A percentile compares a stretch with the other conserved stretches of the same genome.
phyloP scores from a whole-genome alignment of 768 basidiomycete genomes.

The Serpula lacrymans region DNA sequence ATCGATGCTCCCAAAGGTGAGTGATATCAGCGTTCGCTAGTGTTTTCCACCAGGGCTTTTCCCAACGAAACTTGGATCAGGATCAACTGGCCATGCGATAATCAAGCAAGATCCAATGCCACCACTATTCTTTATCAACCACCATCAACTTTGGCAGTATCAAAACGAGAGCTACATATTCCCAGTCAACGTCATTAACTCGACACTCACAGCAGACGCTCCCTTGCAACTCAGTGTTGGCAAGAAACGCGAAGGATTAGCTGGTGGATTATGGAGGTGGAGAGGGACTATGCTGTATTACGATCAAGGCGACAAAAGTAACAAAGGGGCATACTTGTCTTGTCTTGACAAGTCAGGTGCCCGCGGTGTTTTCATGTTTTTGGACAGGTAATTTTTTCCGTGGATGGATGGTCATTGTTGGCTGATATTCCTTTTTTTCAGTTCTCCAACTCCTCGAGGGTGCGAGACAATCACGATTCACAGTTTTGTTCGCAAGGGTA shows the following conservation, averaged over 20 bases:
- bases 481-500: constrained; percentile 29
- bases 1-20: constrained; percentile 29
- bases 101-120: constrained; percentile 32
- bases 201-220: constrained; percentile 37
- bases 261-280: constrained; percentile 52
- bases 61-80: constrained; percentile 23
- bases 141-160: constrained; percentile 49
- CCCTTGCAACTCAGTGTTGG: constrained; percentile 49
- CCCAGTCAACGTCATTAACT: constrained; percentile 52
- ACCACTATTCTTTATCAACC: constrained; percentile 52
- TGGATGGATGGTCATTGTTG: constrained; percentile 38
- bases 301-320: constrained; percentile 38
- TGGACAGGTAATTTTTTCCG: constrained; percentile 42
- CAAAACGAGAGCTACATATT: constrained; percentile 55
- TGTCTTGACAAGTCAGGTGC: constrained; percentile 31
- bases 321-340: constrained; percentile 43
- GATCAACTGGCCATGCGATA: constrained; percentile 46
- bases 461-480: constrained; percentile 44
- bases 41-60: not conserved
- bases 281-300: constrained; percentile 49
- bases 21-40: not conserved
- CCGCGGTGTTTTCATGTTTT: constrained; percentile 47
- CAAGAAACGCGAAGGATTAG: constrained; percentile 34
- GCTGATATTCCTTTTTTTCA: constrained; percentile 11
- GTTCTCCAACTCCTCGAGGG: constrained; percentile 33